Evolutionary conservation across 164 flowering plant species (phyloP).

Genomic region (Tetracentron sinense): DNA sequence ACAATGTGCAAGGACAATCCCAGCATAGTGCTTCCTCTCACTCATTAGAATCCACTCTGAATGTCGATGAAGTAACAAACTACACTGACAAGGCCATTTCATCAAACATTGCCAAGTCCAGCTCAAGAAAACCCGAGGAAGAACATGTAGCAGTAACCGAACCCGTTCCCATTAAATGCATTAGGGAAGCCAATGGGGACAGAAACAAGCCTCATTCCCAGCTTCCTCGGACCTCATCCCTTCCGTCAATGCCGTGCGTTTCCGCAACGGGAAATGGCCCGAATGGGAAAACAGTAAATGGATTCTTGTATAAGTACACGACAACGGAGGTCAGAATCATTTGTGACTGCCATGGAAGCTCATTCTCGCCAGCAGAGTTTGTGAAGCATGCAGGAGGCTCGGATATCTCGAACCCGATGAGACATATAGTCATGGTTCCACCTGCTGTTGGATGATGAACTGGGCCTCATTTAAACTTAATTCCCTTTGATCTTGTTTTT

Average conservation of each 20-base stretch:
- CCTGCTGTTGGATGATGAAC: slow-evolving; percentile 26
- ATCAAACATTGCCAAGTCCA: not conserved
- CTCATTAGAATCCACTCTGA: slow-evolving; percentile 1
- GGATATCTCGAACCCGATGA: slow-evolving; percentile 49
- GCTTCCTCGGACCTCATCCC: not conserved
- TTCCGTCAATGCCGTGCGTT: slow-evolving; percentile 58
- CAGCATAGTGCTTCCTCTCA: slow-evolving; percentile 18
- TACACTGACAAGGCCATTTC: not conserved
- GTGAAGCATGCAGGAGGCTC: slow-evolving; percentile 69
- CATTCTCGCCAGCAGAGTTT: slow-evolving; percentile 67
- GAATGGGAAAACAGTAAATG: slow-evolving; percentile 56
- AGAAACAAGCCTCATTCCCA: slow-evolving; percentile 26
- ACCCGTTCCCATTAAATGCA: too few relatives aligned
- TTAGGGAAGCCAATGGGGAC: slow-evolving; percentile 13
- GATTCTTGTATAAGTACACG: slow-evolving; percentile 59
- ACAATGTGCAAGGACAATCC: slow-evolving; percentile 9
- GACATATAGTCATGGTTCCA: slow-evolving; percentile 53
- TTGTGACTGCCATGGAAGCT: slow-evolving; percentile 78
- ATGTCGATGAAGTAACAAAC: slow-evolving; percentile 7
- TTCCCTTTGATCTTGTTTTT: not conserved
- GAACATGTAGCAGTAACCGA: not conserved
- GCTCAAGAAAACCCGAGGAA: not conserved
- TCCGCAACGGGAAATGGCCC: slow-evolving; percentile 71
- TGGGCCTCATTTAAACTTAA: not conserved
- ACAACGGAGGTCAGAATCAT: slow-evolving; percentile 58